Percentiles rank a stretch among this genome's conserved stretches.
These are phyloP conservation scores for Cladophialophora yegresii DNA, from an alignment of 2,329 filamentous ascomycete genomes.

Conservation along the genomic window DNA sequence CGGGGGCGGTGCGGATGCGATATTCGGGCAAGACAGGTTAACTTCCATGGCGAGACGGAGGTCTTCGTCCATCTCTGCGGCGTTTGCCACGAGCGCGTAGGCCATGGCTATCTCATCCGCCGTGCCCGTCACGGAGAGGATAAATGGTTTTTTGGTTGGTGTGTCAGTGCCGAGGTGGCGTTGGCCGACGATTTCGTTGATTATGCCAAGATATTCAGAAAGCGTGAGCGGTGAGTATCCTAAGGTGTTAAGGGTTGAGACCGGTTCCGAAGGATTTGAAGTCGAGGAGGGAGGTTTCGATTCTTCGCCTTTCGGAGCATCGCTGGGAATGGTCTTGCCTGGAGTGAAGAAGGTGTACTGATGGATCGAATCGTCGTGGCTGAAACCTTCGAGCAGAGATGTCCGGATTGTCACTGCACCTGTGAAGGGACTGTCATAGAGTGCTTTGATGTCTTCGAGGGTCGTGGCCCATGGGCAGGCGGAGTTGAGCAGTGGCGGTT, in stretches of 20 bases:
- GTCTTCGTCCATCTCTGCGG: constrained; percentile 43
- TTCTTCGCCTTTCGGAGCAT: constrained; percentile 26
- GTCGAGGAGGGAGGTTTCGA: constrained; percentile 23
- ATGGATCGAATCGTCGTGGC: constrained; percentile 61
- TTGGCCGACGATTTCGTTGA: constrained; percentile 51
- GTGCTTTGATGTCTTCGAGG: constrained; percentile 59
- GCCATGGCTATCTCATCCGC: constrained; percentile 59
- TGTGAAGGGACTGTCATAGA: constrained; percentile 64
- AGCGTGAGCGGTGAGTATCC: constrained; percentile 71
- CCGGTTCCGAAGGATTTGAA: constrained; percentile 11
- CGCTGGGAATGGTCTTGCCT: constrained; percentile 30
- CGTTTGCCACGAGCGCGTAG: constrained; percentile 54
- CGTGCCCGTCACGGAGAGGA: constrained; percentile 70
- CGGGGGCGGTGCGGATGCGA: constrained; percentile 66
- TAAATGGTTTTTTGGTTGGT: constrained; percentile 52
- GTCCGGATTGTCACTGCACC: constrained; percentile 77
- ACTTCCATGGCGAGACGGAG: constrained; percentile 69
- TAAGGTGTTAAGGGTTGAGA: constrained; percentile 62
- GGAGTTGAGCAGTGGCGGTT: constrained; percentile 71
- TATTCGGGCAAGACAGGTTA: constrained; percentile 79
- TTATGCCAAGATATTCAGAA: constrained; percentile 59
- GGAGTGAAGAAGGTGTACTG: constrained; percentile 45
- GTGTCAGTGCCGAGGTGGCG: constrained; percentile 36
- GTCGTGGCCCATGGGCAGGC: constrained; percentile 75
- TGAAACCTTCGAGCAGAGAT: constrained; percentile 63